These are phyloP conservation scores for Rhytidiadelphus loreus DNA, from an alignment of 225 moss, liverwort and hornwort species.

Conservation along the genomic window DNA sequence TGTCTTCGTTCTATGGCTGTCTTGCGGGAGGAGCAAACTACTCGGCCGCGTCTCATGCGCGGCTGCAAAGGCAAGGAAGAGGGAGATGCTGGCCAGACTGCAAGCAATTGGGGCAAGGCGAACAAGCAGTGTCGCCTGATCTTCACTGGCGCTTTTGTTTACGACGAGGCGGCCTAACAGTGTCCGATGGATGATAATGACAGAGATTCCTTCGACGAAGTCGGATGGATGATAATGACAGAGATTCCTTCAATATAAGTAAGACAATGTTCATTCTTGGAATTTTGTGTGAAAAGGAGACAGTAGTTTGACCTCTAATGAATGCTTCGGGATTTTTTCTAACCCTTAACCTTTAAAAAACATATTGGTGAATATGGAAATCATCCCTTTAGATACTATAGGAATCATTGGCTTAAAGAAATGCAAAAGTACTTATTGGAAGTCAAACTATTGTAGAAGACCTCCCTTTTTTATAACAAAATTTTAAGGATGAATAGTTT, in stretches of 20 bases:
- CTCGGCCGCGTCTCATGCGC: background rate
- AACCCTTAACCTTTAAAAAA: too few species aligned
- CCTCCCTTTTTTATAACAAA: too few species aligned
- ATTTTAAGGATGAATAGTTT: too few species aligned
- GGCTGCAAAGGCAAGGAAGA: background rate
- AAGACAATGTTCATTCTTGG: background rate
- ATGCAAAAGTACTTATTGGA: too few species aligned
- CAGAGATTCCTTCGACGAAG: too few species aligned
- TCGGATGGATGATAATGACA: background rate
- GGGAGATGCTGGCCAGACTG: background rate
- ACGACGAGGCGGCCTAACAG: background rate
- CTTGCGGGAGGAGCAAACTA: background rate
- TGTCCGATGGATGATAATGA: background rate
- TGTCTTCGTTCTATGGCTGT: too few species aligned
- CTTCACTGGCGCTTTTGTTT: background rate
- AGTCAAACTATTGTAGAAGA: too few species aligned
- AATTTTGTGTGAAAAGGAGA: background rate
- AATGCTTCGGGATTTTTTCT: too few species aligned
- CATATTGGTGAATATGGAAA: too few species aligned
- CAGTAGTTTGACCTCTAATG: background rate
- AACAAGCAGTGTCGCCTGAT: background rate
- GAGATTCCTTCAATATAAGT: too few species aligned
- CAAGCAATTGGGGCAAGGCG: background rate
- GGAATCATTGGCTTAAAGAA: too few species aligned
- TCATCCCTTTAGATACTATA: too few species aligned